Base-by-base conservation (phyloP, 441 rosid species). In the Cnidoscolus chayamansa region DNA sequence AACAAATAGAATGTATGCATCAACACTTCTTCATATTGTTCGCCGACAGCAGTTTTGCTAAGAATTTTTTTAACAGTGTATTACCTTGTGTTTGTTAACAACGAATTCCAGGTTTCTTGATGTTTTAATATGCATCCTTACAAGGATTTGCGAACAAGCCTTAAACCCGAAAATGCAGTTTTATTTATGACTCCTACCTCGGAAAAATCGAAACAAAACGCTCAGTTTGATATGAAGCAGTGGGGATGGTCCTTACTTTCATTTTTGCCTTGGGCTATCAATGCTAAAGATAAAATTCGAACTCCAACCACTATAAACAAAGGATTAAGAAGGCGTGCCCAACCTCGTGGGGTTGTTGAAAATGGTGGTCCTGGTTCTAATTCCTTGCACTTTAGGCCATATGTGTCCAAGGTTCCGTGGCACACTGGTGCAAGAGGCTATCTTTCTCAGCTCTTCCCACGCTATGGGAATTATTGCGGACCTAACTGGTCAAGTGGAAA, bases 401-500 rank as follows among this genome's bases (percentile, higher is more conserved):
- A 92, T 75, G 96, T 92, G 47, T 90, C 90, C 0, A 94, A 94
- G 85, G 93, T 92, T 72, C 99, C 99, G 0, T 94, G 99, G 99
- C 99, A 94, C 77, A 87, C 91, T 1, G 98, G 98, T 43, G 77
- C 90, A 3, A 88, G 99, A 72, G 98, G 92, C 49, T 80, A 88
- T 79, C 93, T 94, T 63, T 94, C 98, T 31, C 93, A 88, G 82
- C 82, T 94, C 64, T 94, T 94, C 73, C 99, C 99, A n/a, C 82
- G 98, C 11, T 92, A 92, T 30, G 99, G 97, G 43, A 92, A 94
- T 82, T 94, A 94, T 70, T 94, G 99, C 77, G 99, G 98, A 20
- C 99, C 99, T 0, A 94, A 94, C 40, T 94, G 99, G 99, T 94
- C 99, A 0, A 94, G 99, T 69, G 99, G 98, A 66, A 94, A 94